Evolutionary conservation across 2,329 filamentous ascomycete genomes (phyloP).

Genomic region (Colletotrichum gigasporum): DNA sequence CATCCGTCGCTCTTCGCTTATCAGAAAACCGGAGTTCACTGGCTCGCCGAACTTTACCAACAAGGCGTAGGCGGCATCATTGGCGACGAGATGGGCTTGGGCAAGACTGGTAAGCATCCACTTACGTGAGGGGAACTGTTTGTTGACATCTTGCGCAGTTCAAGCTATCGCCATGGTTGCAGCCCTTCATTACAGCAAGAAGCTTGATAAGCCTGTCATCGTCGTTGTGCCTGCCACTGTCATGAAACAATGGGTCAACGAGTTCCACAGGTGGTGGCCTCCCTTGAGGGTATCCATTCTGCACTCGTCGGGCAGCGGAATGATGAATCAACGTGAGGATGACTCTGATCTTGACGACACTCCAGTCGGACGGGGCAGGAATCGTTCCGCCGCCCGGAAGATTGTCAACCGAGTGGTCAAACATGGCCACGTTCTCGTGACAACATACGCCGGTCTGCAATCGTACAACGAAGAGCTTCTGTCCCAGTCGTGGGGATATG

Average conservation of each 20-base stretch:
- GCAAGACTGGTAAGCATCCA: slow-evolving; percentile 72
- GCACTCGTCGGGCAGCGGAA: slow-evolving; percentile 94
- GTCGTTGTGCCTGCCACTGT: slow-evolving; percentile 95
- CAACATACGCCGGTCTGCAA: slow-evolving; percentile 95
- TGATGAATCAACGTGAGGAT: slow-evolving; percentile 82
- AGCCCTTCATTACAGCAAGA: slow-evolving; percentile 90
- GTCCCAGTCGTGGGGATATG: slow-evolving; percentile 89
- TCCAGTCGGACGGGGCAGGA: slow-evolving; percentile 44
- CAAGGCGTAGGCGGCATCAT: slow-evolving; percentile 94
- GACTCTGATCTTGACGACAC: slow-evolving; percentile 57
- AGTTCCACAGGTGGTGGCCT: slow-evolving; percentile 99
- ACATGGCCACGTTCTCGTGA: slow-evolving; percentile 92
- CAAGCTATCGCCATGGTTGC: slow-evolving; percentile 82
- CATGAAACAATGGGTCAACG: slow-evolving; percentile 97
- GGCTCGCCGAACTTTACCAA: slow-evolving; percentile 91
- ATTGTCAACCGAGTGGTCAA: slow-evolving; percentile 85
- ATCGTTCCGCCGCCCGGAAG: slow-evolving; percentile 73
- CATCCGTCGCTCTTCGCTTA: slow-evolving; percentile 94
- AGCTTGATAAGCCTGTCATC: slow-evolving; percentile 84
- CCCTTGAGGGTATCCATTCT: slow-evolving; percentile 94
- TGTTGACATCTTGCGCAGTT: slow-evolving; percentile 43
- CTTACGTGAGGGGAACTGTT: neutral
- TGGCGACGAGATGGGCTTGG: slow-evolving; percentile 98
- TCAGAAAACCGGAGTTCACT: slow-evolving; percentile 95
- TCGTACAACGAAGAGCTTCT: slow-evolving; percentile 87